Base-by-base conservation (phyloP, 441 rosid species). In the Croton setiger region DNA sequence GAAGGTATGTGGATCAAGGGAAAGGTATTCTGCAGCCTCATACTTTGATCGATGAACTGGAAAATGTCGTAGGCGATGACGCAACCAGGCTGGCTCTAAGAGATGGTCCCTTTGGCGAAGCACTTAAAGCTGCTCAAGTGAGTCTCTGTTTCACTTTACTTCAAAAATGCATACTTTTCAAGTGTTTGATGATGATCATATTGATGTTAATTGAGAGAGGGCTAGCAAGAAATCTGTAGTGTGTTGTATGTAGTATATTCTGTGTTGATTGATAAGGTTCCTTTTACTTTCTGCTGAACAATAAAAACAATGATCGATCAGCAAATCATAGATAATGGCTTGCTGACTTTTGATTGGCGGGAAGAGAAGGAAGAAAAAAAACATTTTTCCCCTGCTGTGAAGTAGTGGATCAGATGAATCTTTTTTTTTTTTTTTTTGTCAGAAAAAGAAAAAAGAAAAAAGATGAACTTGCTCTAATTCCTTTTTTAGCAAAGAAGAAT, bases 11-110 rank as follows among this genome's bases (percentile, higher is more conserved):
- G 75, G 92, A 81, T 59, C 97, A 92, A 74, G 99, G 99, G 7
- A 92, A 95, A 78, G 96, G 94, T 63, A 87, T 95, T 59, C 67
- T 95, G 80, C 92, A 87, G 37, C 98, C 99, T 14, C 98, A 92
- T 77, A 86, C 83, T 71, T 72, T 95, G 85, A 77, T 92, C 48
- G 99, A 95, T 74, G 96, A 95, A 69, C 84, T 92, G 20, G 92
- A 92, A 27, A 85, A 78, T 44, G 56, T 89, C 21, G 65, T 84
- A 36, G 73, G 81, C 76, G 90, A 86, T 39, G 93, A 85, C 21
- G 81, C 82, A 76, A 74, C 82, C 0, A 78, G 76, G 72, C 51
- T 79, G 57, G 58, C 63, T 33, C 92, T 95, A 18, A 68, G 66
- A 12, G 81, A 82, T 54, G 88, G 90, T 72, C 93, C 96, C 27